Evolutionary conservation across 352 stramenopile species (phyloP).

Genomic region (Thraustochytrium sp.): DNA sequence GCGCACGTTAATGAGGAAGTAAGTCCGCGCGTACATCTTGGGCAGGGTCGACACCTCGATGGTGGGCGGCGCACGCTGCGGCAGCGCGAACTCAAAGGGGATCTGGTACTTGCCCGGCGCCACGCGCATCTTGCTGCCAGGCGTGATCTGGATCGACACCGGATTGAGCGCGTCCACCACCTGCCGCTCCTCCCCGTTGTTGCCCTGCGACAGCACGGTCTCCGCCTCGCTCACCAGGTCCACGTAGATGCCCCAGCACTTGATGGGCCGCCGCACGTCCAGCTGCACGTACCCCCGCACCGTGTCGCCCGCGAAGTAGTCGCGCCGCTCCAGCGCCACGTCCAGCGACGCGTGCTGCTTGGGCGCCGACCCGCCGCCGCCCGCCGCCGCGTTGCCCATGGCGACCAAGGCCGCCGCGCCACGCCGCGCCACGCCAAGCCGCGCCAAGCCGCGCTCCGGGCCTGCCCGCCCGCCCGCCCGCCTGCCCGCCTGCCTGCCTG

Average conservation of each 20-base stretch:
- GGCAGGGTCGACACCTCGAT: not conserved
- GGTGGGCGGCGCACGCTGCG: not conserved
- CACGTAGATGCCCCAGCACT: not conserved
- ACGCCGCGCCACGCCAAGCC: not conserved
- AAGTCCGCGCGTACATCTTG: not conserved
- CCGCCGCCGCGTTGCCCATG: not conserved
- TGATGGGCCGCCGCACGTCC: not conserved
- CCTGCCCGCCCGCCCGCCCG: too few relatives aligned
- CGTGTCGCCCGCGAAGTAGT: not conserved
- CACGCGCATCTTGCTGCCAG: not conserved
- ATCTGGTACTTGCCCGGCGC: constrained; percentile 1
- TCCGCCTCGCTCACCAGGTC: not conserved
- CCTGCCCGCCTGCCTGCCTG: too few relatives aligned
- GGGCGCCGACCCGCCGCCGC: too few relatives aligned
- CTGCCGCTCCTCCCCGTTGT: not conserved
- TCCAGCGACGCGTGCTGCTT: not conserved
- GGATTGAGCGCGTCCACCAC: not conserved
- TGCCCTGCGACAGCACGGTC: not conserved
- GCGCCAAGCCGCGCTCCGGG: too few relatives aligned
- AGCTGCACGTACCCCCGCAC: constrained; percentile 3
- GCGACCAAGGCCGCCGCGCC: not conserved
- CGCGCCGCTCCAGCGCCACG: not conserved
- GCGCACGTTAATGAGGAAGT: not conserved
- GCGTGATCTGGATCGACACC: not conserved
- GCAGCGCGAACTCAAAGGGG: not conserved